Conservation (phyloP, 2,329 filamentous ascomycete genomes). For the Penicillium sp. region DNA sequence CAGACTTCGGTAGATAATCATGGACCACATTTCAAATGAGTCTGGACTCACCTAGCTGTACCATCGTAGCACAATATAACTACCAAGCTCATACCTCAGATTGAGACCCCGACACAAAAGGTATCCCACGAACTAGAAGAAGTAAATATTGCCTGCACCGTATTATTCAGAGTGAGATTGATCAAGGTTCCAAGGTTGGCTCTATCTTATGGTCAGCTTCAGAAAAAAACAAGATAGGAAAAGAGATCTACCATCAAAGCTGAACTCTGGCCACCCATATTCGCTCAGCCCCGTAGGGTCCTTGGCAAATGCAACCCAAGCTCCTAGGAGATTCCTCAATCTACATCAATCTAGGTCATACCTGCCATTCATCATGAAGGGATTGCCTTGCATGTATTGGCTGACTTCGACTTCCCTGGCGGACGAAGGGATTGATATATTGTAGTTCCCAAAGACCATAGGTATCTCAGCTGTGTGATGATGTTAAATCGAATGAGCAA, state of each 20-base stretch:
- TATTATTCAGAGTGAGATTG: conserved; percentile 1
- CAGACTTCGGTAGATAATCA: neutral
- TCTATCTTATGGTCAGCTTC: neutral
- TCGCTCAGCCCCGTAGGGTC: conserved; percentile 1
- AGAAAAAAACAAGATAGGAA: neutral
- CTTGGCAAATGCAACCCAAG: conserved; percentile 11
- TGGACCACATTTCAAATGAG: neutral
- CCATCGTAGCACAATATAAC: neutral
- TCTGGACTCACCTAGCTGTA: neutral
- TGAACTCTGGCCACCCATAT: conserved; percentile 4
- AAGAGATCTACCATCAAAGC: neutral
- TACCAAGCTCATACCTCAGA: neutral
- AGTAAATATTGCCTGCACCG: neutral
- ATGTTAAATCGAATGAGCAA: neutral
- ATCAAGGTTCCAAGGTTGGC: neutral
- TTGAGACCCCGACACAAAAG: neutral
- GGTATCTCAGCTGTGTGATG: conserved; percentile 12
- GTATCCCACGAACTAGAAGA: neutral
- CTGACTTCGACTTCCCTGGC: conserved; percentile 6
- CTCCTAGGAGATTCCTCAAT: neutral
- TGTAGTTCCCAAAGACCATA: conserved; percentile 13
- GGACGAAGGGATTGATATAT: neutral
- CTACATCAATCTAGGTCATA: neutral
- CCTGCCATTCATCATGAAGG: neutral
- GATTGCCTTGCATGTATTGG: conserved; percentile 12